A percentile compares a stretch with the other conserved stretches of the same genome.
phyloP scores from a whole-genome alignment of 192 early-diverging fungal genomes.

The Umbelopsis ramanniana region DNA sequence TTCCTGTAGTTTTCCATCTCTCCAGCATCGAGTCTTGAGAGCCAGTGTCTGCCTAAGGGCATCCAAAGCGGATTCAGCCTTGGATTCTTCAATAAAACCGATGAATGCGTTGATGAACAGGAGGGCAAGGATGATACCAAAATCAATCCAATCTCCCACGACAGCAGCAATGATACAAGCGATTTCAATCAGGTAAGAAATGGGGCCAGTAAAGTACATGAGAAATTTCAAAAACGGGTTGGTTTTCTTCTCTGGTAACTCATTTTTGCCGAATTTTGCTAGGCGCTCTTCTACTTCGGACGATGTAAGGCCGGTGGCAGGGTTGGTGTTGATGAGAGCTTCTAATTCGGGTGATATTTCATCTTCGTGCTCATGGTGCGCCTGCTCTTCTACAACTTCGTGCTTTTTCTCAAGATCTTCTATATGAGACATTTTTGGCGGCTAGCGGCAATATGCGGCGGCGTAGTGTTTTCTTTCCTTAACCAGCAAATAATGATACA shows the following conservation, averaged over 20 bases:
- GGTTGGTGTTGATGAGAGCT: conserved; percentile 78
- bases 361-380: conserved; percentile 75
- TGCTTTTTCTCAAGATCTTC: conserved; percentile 44
- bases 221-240: conserved; percentile 88
- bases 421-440: not conserved
- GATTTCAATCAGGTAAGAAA: conserved; percentile 90
- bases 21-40: conserved; percentile 77
- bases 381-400: conserved; percentile 66
- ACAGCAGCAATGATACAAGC: conserved; percentile 82
- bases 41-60: conserved; percentile 92
- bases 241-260: conserved; percentile 81
- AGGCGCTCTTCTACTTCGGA: conserved; percentile 77
- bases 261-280: conserved; percentile 79
- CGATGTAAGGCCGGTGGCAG: conserved; percentile 73
- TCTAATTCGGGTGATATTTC: conserved; percentile 86
- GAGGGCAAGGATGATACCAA: conserved; percentile 79
- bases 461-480: too few relatives aligned
- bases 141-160: conserved; percentile 72
- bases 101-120: conserved; percentile 85
- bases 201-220: conserved; percentile 87
- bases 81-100: conserved; percentile 89
- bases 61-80: conserved; percentile 89
- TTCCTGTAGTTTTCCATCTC: conserved; percentile 73
- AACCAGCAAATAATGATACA: not conserved
- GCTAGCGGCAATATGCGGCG: too few relatives aligned